A percentile compares a stretch with the other conserved stretches of the same genome.
phyloP scores from a whole-genome alignment of 257 asterid species.

The Solanum phureja region DNA sequence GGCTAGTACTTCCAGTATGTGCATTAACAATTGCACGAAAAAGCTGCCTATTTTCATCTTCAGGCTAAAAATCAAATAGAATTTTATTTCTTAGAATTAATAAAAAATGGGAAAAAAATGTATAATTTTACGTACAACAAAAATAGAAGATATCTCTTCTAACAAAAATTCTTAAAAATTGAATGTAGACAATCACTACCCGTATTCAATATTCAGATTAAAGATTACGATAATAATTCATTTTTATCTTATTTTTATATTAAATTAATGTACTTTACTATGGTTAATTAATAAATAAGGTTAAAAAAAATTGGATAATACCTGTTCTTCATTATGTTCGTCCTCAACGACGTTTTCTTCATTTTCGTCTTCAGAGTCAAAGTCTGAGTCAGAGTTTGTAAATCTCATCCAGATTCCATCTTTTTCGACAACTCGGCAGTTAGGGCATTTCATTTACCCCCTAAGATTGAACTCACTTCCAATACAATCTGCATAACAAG shows the following conservation, averaged over 20 bases:
- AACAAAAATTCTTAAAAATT: not conserved
- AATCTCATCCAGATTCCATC: too few relatives aligned
- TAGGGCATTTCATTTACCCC: too few relatives aligned
- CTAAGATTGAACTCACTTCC: too few relatives aligned
- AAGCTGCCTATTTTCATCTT: too few relatives aligned
- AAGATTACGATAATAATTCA: not conserved
- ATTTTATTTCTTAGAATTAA: not conserved
- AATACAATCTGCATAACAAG: too few relatives aligned
- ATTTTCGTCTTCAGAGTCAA: too few relatives aligned
- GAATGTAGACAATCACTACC: not conserved
- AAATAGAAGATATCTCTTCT: not conserved
- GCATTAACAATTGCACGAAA: too few relatives aligned
- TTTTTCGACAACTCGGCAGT: too few relatives aligned
- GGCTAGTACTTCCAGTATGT: not conserved
- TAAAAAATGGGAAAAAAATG: not conserved
- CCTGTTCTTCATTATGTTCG: not conserved
- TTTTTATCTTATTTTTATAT: not conserved
- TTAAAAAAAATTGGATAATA: too few relatives aligned
- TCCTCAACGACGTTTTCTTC: too few relatives aligned
- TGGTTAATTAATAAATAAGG: too few relatives aligned
- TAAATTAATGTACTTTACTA: not conserved
- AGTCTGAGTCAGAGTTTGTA: too few relatives aligned
- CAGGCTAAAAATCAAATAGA: not conserved
- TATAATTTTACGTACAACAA: not conserved
- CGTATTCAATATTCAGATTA: not conserved